These are phyloP conservation scores for Sporothrix brunneoviolacea DNA, from an alignment of 2,329 filamentous ascomycete genomes.

Conservation along the genomic window DNA sequence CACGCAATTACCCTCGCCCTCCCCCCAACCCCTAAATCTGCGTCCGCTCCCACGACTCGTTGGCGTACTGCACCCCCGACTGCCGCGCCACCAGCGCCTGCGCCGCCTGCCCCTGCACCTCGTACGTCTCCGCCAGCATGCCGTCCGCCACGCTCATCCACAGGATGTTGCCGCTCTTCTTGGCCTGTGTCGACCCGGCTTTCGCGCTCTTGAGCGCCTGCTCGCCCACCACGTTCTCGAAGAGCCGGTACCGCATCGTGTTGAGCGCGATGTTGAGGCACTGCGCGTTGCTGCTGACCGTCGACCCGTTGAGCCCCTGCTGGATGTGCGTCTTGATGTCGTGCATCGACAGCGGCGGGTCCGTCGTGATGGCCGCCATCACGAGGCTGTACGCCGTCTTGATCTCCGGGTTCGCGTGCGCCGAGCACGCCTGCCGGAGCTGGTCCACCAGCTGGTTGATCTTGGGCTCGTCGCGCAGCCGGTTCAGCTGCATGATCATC, in stretches of 20 bases:
- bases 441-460: constrained; percentile 57
- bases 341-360: constrained; percentile 60
- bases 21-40: constrained; percentile 10
- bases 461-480: constrained; percentile 49
- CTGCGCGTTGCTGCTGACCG: constrained; percentile 65
- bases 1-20: background rate
- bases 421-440: constrained; percentile 60
- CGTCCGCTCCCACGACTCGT: constrained; percentile 33
- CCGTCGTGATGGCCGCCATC: constrained; percentile 58
- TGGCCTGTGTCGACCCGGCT: constrained; percentile 61
- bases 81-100: constrained; percentile 36
- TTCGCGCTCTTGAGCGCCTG: constrained; percentile 71
- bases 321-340: constrained; percentile 74
- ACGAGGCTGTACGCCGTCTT: constrained; percentile 72
- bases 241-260: constrained; percentile 78
- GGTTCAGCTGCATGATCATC: constrained; percentile 62
- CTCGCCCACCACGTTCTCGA: constrained; percentile 72
- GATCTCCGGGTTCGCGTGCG: constrained; percentile 68
- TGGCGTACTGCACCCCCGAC: constrained; percentile 36
- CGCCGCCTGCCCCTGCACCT: constrained; percentile 53
- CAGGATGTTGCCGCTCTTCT: constrained; percentile 61
- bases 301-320: constrained; percentile 62
- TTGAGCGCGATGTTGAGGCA: constrained; percentile 77
- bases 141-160: constrained; percentile 78
- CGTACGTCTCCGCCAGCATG: constrained; percentile 68